Percentiles rank a stretch among this genome's conserved stretches.
Conservation (phyloP, 148 eudicot genomes). For the Vaccinium vitisidaea region DNA sequence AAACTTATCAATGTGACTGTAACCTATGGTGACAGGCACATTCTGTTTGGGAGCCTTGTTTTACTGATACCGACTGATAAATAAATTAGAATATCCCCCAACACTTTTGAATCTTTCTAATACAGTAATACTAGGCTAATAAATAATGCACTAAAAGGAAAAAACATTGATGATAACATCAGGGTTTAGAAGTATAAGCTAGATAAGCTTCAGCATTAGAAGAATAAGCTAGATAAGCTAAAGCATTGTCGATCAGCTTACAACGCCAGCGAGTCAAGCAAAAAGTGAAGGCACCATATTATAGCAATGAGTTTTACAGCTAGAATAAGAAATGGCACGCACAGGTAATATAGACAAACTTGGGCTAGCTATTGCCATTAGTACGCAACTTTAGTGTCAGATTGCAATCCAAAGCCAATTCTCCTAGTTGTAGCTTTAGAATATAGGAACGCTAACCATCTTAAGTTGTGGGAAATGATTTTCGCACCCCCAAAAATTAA, state of each 20-base stretch:
- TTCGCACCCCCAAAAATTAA: too few relatives aligned
- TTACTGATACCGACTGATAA: not conserved
- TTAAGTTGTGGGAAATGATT: not conserved
- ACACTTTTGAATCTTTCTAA: not conserved
- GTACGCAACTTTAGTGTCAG: not conserved
- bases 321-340: not conserved
- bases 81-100: not conserved
- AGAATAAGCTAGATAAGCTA: not conserved
- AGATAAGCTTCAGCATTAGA: not conserved
- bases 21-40: not conserved
- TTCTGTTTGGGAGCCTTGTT: not conserved
- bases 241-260: not conserved
- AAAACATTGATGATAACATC: not conserved
- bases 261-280: not conserved
- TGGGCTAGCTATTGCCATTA: not conserved
- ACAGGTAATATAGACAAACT: not conserved
- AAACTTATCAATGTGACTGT: not conserved
- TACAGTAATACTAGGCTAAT: not conserved
- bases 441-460: not conserved
- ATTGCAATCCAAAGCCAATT: not conserved
- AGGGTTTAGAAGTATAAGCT: not conserved
- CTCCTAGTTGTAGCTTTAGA: not conserved
- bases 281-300: not conserved
- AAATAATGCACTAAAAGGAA: not conserved
- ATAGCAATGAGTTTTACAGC: slow-evolving; percentile 1